phyloP scores from a whole-genome alignment of 768 basidiomycete species.

The Hygrocybe coccinea region DNA sequence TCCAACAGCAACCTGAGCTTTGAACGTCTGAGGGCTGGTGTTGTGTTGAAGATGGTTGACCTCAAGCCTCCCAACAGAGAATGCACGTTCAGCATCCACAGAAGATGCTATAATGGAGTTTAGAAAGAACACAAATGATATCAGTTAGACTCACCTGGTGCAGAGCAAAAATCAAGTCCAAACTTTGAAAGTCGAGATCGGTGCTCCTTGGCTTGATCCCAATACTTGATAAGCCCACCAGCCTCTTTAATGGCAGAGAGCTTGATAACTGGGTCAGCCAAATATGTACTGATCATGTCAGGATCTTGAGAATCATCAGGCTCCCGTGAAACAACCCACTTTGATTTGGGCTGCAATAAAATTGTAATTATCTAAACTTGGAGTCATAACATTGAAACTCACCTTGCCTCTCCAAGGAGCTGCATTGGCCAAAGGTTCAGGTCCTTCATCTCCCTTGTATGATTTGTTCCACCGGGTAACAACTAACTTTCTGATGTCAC shows the following conservation, averaged over 20 bases:
- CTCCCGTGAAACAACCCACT: neutral
- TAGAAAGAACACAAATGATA: neutral
- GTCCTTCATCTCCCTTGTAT: neutral
- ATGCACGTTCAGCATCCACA: conserved; percentile 36
- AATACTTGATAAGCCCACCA: neutral
- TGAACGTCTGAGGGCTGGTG: conserved; percentile 32
- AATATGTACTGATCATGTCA: neutral
- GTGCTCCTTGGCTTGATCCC: neutral
- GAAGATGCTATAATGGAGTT: conserved; percentile 13
- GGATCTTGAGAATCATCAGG: neutral
- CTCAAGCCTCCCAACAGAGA: conserved; percentile 29
- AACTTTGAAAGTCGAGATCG: neutral
- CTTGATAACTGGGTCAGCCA: neutral
- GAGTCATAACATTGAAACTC: neutral
- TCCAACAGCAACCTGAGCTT: conserved; percentile 27
- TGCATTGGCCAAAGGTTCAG: neutral
- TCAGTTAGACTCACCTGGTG: neutral
- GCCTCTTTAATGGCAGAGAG: neutral
- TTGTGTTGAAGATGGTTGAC: conserved; percentile 32
- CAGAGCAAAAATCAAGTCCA: neutral
- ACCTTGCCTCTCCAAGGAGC: neutral
- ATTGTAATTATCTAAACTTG: neutral
- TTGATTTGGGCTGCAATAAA: neutral
- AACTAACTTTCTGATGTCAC: neutral
- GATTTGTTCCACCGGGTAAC: neutral